These are phyloP conservation scores for Acacia acuminata DNA, from an alignment of 306 rosid species.

Conservation along the genomic window DNA sequence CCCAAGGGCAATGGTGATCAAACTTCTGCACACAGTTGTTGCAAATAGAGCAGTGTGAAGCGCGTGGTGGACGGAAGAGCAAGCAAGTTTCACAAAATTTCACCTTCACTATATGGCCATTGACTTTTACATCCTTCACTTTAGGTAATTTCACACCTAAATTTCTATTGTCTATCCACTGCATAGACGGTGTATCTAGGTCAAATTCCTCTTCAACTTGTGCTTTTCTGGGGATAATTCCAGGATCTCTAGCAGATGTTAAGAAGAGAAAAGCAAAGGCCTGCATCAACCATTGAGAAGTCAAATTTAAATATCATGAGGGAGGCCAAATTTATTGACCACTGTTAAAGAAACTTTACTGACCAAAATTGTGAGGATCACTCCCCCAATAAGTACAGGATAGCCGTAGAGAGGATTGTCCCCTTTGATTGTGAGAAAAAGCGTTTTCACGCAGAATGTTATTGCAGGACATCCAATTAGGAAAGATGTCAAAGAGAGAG, in stretches of 20 bases:
- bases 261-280: slow-evolving; percentile 75
- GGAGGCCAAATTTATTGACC: slow-evolving; percentile 16
- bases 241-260: slow-evolving; percentile 94
- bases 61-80: slow-evolving; percentile 88
- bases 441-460: slow-evolving; percentile 73
- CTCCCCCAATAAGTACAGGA: slow-evolving; percentile 62
- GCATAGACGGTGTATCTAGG: slow-evolving; percentile 48
- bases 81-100: slow-evolving; percentile 92
- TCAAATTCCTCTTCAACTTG: slow-evolving; percentile 46
- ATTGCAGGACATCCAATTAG: slow-evolving; percentile 88
- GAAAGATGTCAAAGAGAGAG: slow-evolving; percentile 66
- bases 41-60: slow-evolving; percentile 94
- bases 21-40: slow-evolving; percentile 93
- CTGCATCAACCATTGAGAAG: slow-evolving; percentile 48
- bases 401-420: slow-evolving; percentile 41
- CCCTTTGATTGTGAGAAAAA: slow-evolving; percentile 35
- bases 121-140: slow-evolving; percentile 63
- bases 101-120: slow-evolving; percentile 75
- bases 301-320: slow-evolving; percentile 28
- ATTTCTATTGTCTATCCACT: slow-evolving; percentile 59
- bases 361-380: slow-evolving; percentile 78
- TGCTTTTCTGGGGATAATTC: slow-evolving; percentile 79
- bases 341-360: slow-evolving; percentile 45
- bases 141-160: slow-evolving; percentile 64
- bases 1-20: slow-evolving; percentile 99